A percentile compares a stretch with the other conserved stretches of the same genome.
Evolutionary conservation across 768 basidiomycete species (phyloP).

Genomic region (Auricularia auricula-judae): DNA sequence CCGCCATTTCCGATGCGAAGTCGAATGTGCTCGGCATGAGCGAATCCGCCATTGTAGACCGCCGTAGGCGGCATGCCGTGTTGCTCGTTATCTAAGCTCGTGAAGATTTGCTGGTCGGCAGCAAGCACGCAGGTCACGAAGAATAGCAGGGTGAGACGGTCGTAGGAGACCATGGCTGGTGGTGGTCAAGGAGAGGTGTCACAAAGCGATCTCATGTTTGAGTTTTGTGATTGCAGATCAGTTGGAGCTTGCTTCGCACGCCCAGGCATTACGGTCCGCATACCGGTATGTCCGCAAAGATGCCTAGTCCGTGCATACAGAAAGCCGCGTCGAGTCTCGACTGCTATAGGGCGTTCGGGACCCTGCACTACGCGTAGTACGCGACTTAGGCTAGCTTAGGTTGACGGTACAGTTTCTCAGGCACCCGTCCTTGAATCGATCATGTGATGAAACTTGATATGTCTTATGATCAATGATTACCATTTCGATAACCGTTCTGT

Average conservation of each 20-base stretch:
- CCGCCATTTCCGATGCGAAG: constrained; percentile 40
- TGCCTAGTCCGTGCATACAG: too few species aligned
- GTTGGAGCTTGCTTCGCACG: not conserved
- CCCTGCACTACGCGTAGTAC: too few species aligned
- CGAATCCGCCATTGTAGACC: constrained; percentile 32
- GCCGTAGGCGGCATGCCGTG: constrained; percentile 3
- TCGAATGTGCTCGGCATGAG: constrained; percentile 21
- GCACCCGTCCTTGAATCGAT: too few species aligned
- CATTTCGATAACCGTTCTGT: too few species aligned
- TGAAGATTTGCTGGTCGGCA: not conserved
- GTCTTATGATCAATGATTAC: too few species aligned
- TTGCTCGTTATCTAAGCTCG: not conserved
- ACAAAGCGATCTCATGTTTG: not conserved
- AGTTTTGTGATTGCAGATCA: not conserved
- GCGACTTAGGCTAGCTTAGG: too few species aligned
- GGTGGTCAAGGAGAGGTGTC: not conserved
- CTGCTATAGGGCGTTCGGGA: too few species aligned
- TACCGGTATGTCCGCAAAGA: too few species aligned
- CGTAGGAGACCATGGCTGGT: not conserved
- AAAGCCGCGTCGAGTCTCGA: too few species aligned
- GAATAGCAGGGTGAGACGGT: not conserved
- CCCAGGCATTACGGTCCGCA: not conserved
- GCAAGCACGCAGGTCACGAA: not conserved
- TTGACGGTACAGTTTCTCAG: too few species aligned
- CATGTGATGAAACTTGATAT: too few species aligned